Conservation (phyloP, 2,329 filamentous ascomycete genomes). For the Plenodomus tracheiphilus region DNA sequence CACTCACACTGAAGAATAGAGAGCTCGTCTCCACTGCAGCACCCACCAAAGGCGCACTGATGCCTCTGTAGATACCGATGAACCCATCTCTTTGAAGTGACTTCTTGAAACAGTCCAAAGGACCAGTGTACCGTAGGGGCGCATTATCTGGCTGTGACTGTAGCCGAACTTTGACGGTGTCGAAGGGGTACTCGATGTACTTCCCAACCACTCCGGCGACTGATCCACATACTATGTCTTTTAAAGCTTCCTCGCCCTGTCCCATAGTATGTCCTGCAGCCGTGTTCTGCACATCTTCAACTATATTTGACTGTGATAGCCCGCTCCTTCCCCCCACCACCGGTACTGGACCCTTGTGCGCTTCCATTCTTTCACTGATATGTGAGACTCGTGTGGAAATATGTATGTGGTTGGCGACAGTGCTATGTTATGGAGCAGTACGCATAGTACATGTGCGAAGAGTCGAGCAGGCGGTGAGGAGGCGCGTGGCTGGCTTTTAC, state of each 20-base stretch:
- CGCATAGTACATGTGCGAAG: conserved; percentile 26
- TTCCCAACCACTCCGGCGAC: conserved; percentile 90
- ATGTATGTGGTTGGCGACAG: conserved; percentile 6
- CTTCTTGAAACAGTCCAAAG: conserved; percentile 90
- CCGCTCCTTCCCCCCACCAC: conserved; percentile 37
- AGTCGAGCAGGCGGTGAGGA: conserved; percentile 37
- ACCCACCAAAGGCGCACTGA: conserved; percentile 86
- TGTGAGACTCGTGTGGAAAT: conserved; percentile 5
- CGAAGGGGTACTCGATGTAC: conserved; percentile 97
- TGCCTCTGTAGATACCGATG: conserved; percentile 82
- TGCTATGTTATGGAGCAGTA: conserved; percentile 18
- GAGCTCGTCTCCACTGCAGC: conserved; percentile 91
- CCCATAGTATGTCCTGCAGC: conserved; percentile 21
- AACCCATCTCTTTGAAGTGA: conserved; percentile 80
- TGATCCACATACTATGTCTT: conserved; percentile 88
- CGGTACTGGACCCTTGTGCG: conserved; percentile 32
- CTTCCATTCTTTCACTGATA: conserved; percentile 29
- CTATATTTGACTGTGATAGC: conserved; percentile 19
- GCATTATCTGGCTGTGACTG: conserved; percentile 91
- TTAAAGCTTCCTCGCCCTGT: conserved; percentile 69
- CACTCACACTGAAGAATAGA: conserved; percentile 77
- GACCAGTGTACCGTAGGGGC: conserved; percentile 80
- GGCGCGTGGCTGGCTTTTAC: conserved; percentile 28
- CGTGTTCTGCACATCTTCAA: conserved; percentile 20
- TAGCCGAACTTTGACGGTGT: conserved; percentile 95